Percentiles rank a stretch among this genome's conserved stretches.
Conservation (phyloP, 2,329 filamentous ascomycete genomes). For the Atkinsonella hypoxylon region DNA sequence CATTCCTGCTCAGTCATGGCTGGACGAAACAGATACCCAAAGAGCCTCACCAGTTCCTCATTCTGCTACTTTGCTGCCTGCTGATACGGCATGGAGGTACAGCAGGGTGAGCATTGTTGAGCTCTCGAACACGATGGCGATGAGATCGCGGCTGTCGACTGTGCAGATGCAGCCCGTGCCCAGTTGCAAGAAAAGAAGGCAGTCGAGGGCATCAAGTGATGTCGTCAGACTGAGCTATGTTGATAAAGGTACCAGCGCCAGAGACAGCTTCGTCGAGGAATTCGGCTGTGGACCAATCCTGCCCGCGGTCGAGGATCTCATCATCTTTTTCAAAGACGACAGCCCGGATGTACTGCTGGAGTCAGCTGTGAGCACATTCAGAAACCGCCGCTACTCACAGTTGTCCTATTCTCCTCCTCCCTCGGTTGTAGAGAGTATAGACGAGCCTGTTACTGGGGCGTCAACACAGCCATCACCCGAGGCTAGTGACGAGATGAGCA, state of each 20-base stretch:
- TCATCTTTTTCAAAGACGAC: slow-evolving; percentile 40
- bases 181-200: slow-evolving; percentile 17
- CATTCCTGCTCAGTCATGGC: slow-evolving; percentile 13
- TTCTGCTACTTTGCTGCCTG: slow-evolving; percentile 16
- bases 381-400: slow-evolving; percentile 16
- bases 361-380: slow-evolving; percentile 34
- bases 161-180: slow-evolving; percentile 19
- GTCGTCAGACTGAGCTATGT: slow-evolving; percentile 19
- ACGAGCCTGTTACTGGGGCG: slow-evolving; percentile 14
- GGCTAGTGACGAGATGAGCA: neutral
- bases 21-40: slow-evolving; percentile 11
- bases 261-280: slow-evolving; percentile 11
- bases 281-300: slow-evolving; percentile 31
- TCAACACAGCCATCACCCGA: slow-evolving; percentile 9
- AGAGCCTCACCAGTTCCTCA: slow-evolving; percentile 11
- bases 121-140: slow-evolving; percentile 16
- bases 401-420: slow-evolving; percentile 12
- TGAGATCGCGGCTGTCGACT: slow-evolving; percentile 17
- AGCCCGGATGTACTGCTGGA: slow-evolving; percentile 30
- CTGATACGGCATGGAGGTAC: slow-evolving; percentile 11
- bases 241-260: slow-evolving; percentile 28
- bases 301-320: slow-evolving; percentile 41
- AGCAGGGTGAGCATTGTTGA: slow-evolving; percentile 16
- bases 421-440: slow-evolving; percentile 12
- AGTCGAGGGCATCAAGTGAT: slow-evolving; percentile 11